phyloP scores from a whole-genome alignment of 225 moss, liverwort and hornwort species.

The Takakia lepidozioides region DNA sequence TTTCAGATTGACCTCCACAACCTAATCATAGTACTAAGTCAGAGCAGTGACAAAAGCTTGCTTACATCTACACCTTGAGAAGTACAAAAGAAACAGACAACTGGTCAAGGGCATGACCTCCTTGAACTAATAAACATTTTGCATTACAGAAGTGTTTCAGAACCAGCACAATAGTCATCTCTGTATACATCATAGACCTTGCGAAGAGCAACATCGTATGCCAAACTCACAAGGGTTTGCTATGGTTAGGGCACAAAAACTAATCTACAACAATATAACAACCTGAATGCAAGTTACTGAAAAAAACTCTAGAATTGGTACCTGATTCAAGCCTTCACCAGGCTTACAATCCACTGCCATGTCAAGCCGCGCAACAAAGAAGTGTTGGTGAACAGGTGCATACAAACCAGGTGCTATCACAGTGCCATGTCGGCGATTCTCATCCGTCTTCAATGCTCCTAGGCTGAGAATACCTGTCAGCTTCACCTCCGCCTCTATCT shows the following conservation, averaged over 20 bases:
- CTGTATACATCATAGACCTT: no score
- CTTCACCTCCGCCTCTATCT: conserved; percentile 96
- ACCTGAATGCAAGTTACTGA: no score
- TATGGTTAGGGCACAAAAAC: no score
- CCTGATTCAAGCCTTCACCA: conserved; percentile 92
- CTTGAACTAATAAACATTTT: no score
- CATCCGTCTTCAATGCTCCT: conserved; percentile 79
- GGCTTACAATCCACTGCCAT: conserved; percentile 96
- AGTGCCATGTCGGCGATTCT: conserved; percentile 88
- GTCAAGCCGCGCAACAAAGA: conserved; percentile 92
- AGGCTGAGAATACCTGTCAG: conserved; percentile 91
- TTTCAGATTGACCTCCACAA: conserved; percentile 90
- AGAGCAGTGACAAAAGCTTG: neutral
- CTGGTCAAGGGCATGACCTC: no score
- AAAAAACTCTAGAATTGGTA: conserved; percentile 6
- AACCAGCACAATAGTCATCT: no score
- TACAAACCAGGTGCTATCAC: conserved; percentile 93
- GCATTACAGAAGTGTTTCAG: neutral
- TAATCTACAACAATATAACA: no score
- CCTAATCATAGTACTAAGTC: conserved; percentile 22
- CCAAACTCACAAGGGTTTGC: no score
- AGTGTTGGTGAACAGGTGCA: conserved; percentile 97
- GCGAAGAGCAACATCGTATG: no score
- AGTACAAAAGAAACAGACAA: no score
- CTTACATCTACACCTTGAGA: no score